Evolutionary conservation across 2,329 filamentous ascomycete species (phyloP), one percentile per base, ranked within the genome.

Genomic region (Tricladium varicosporioides): DNA sequence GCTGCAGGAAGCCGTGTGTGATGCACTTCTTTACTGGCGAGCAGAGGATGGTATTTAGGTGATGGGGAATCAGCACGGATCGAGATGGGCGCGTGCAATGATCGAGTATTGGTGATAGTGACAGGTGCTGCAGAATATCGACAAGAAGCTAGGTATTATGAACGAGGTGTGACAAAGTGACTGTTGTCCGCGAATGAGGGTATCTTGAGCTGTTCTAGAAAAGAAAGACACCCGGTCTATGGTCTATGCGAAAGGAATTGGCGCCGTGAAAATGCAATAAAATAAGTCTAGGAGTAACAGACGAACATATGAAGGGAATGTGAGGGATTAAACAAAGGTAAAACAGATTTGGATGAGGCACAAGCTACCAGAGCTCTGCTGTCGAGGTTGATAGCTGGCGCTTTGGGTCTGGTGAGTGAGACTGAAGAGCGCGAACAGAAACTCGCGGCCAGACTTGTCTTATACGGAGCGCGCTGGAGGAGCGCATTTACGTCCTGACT

Each of bases 301-400:
- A 61, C 57, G 18, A n/a, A 40, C 36, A 40, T 45, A 40, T 40
- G 45, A 49, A 45, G 22, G n/a, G 53, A 50, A 47, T 9, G 43
- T 22, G 52, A 58, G 54, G 45, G 56, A 53, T 61, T 54, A 55
- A 46, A 60, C 55, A 62, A 57, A 60, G 54, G 61, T 66, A 62
- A 61, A 64, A 54, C 57, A 43, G 61, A 45, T 46, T 58, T 48
- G 48, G 47, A 48, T 61, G 60, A 57, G 59, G 64, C 63, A 67
- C 62, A 69, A 68, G 67, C 77, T 80, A 72, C 76, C 76, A 73
- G 78, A 79, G 78, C 75, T 76, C 72, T 75, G 74, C 70, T 71
- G 71, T 51, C 47, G 48, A 60, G 54, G 54, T 52, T 50, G 63
- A 62, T 54, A 63, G 61, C 59, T 58, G 60, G 58, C 53, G 57